phyloP scores from a whole-genome alignment of 345 rosid species.

The Linum trigynum region DNA sequence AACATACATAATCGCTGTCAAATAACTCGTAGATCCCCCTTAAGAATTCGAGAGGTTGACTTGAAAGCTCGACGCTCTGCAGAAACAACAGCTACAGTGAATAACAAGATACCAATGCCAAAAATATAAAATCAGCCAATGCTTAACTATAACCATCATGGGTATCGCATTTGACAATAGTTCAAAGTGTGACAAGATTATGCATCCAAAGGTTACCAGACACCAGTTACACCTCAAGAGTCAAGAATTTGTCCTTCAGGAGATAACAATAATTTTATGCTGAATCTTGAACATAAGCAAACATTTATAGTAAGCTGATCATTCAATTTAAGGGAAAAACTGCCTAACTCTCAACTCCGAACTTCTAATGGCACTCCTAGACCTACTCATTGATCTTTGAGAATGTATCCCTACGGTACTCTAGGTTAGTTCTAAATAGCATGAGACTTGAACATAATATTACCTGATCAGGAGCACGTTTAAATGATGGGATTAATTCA shows the following conservation, averaged over 20 bases:
- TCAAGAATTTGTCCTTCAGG: too few species aligned
- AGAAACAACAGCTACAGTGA: conserved; percentile 15
- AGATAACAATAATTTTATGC: too few species aligned
- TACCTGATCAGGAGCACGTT: conserved; percentile 88
- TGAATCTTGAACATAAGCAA: too few species aligned
- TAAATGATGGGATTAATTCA: conserved; percentile 75
- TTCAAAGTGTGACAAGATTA: too few species aligned
- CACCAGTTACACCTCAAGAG: too few species aligned
- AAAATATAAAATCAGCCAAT: neutral
- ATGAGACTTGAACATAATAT: conserved; percentile 1
- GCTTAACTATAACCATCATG: neutral
- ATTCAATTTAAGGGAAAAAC: too few species aligned
- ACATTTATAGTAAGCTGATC: too few species aligned
- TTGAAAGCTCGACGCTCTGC: conserved; percentile 88
- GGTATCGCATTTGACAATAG: neutral
- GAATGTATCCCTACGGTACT: neutral
- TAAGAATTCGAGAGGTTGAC: conserved; percentile 66
- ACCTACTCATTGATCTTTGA: neutral
- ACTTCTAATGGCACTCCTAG: too few species aligned
- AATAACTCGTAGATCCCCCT: conserved; percentile 58
- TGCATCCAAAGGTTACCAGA: too few species aligned
- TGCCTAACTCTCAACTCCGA: too few species aligned
- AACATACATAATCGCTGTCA: conserved; percentile 61
- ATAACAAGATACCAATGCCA: neutral
- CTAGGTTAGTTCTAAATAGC: neutral